phyloP scores from a whole-genome alignment of 2,329 filamentous ascomycete species.

The Podosphaera fusca region DNA sequence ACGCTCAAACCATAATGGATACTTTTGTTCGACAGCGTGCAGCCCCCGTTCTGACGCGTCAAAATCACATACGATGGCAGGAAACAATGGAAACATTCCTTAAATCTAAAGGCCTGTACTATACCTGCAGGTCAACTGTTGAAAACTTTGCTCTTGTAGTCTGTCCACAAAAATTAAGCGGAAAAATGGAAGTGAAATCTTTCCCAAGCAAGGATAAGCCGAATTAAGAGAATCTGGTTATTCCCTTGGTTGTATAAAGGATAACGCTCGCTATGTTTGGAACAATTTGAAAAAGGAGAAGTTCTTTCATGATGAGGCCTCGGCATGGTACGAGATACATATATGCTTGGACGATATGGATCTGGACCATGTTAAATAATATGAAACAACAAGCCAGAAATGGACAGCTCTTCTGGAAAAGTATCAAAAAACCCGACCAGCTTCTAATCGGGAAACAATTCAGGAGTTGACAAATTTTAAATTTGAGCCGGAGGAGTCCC shows the following conservation, averaged over 20 bases:
- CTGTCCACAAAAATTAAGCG: not conserved
- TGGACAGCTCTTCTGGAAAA: not conserved
- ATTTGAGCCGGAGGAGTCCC: not conserved
- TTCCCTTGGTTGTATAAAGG: too few species aligned
- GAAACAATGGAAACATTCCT: not conserved
- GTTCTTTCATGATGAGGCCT: not conserved
- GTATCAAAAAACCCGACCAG: not conserved
- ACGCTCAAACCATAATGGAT: too few species aligned
- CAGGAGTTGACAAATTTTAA: not conserved
- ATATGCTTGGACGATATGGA: not conserved
- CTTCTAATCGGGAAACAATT: not conserved
- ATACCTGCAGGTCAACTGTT: not conserved
- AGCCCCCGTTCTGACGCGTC: too few species aligned
- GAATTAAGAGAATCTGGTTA: not conserved
- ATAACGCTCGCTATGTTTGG: not conserved
- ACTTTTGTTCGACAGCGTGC: too few species aligned
- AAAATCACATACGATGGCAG: not conserved
- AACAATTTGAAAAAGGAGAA: not conserved
- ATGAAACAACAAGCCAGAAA: not conserved
- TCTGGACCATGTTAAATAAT: not conserved
- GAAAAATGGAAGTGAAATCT: not conserved
- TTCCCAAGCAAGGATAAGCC: not conserved
- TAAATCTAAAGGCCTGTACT: not conserved
- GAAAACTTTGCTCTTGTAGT: not conserved
- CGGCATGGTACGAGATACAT: not conserved